These are phyloP conservation scores for Naegleria fowleri DNA, from an alignment of 208 protist species.

Conservation along the genomic window DNA sequence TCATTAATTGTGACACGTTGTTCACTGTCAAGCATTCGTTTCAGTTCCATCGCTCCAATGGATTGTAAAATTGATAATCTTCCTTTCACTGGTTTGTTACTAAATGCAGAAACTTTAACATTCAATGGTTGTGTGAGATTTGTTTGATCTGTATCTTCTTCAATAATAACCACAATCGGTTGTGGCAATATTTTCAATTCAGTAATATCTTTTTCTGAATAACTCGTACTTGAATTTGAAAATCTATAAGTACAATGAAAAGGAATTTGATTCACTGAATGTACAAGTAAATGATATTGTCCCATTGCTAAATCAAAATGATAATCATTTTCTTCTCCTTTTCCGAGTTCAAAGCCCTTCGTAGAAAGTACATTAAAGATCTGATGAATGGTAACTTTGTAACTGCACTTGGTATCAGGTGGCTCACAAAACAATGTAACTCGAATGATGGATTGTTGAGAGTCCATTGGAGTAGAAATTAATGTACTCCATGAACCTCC, in stretches of 20 bases:
- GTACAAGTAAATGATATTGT: not conserved
- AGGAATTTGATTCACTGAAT: not conserved
- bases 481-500: not conserved
- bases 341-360: not conserved
- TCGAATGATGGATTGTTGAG: not conserved
- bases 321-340: not conserved
- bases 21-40: not conserved
- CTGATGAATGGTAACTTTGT: not conserved
- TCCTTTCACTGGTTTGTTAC: not conserved
- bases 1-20: not conserved
- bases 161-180: not conserved
- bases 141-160: not conserved
- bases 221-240: not conserved
- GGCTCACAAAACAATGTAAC: not conserved
- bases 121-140: not conserved
- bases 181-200: not conserved
- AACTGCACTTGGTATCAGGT: not conserved
- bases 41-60: not conserved
- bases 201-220: not conserved
- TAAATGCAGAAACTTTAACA: not conserved
- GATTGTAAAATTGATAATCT: conserved; percentile 1
- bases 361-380: not conserved
- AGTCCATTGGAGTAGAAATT: not conserved
- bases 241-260: not conserved
- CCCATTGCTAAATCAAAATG: not conserved